phyloP scores from a whole-genome alignment of 2,329 filamentous ascomycete genomes.

The Cryphonectria parasitica region DNA sequence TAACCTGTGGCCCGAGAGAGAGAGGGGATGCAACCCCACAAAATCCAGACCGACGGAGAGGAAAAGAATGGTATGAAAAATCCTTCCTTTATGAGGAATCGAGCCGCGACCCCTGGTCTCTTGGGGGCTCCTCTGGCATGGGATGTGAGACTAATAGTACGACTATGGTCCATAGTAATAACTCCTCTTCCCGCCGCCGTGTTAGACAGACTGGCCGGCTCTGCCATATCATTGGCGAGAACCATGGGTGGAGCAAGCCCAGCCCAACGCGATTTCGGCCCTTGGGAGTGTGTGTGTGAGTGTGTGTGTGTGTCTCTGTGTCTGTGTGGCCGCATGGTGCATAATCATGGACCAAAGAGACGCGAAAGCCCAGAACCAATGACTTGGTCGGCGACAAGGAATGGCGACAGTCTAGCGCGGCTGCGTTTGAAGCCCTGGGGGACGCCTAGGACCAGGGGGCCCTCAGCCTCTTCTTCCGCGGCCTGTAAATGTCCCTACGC shows the following conservation, averaged over 20 bases:
- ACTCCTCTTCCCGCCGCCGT: not conserved
- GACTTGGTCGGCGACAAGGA: slow-evolving; percentile 20
- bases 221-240: slow-evolving; percentile 20
- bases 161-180: too few species aligned
- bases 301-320: not conserved
- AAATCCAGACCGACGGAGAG: too few species aligned
- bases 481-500: not conserved
- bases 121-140: too few species aligned
- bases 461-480: not conserved
- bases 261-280: not conserved
- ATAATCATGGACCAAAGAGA: not conserved
- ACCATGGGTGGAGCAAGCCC: not conserved
- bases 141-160: too few species aligned
- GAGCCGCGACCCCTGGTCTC: too few species aligned
- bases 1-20: not conserved
- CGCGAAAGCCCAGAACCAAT: not conserved
- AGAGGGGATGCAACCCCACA: not conserved
- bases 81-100: not conserved
- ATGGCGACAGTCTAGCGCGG: slow-evolving; percentile 24
- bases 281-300: too few species aligned
- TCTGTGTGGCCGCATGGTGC: not conserved
- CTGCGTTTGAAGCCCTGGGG: not conserved
- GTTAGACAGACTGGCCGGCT: slow-evolving; percentile 11
- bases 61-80: too few species aligned
- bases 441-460: not conserved